Conservation (phyloP, 2,329 filamentous ascomycete genomes). For the Fusarium proliferatum region DNA sequence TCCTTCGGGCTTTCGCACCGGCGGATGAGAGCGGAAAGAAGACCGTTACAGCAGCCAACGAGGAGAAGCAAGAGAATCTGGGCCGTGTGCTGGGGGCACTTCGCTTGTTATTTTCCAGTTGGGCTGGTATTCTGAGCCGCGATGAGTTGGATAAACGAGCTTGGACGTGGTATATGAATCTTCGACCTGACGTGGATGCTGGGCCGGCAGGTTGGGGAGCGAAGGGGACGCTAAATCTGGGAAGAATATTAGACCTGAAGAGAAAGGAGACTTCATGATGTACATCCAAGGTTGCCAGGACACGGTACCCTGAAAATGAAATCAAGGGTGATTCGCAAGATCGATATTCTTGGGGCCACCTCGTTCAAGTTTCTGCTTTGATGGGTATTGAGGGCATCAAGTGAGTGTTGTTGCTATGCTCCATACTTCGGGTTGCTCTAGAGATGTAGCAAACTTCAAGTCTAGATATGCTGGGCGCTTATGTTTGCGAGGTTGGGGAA, state of each 20-base stretch:
- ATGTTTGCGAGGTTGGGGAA: neutral
- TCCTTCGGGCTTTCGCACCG: slow-evolving; percentile 69
- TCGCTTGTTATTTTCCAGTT: slow-evolving; percentile 78
- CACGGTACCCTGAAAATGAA: neutral
- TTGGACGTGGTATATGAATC: slow-evolving; percentile 83
- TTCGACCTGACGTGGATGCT: slow-evolving; percentile 79
- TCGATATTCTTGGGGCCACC: neutral
- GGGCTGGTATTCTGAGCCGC: slow-evolving; percentile 70
- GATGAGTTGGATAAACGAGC: slow-evolving; percentile 79
- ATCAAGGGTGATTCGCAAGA: neutral
- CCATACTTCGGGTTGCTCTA: neutral
- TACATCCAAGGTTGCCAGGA: neutral
- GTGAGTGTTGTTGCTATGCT: neutral
- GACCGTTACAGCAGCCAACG: slow-evolving; percentile 61
- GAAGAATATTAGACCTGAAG: slow-evolving; percentile 72
- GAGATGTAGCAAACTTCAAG: slow-evolving; percentile 1
- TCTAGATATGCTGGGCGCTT: neutral
- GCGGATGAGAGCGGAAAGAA: slow-evolving; percentile 40
- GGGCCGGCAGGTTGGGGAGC: slow-evolving; percentile 86
- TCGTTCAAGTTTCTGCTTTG: neutral
- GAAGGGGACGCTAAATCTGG: slow-evolving; percentile 76
- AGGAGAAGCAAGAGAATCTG: slow-evolving; percentile 76
- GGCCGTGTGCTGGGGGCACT: slow-evolving; percentile 76
- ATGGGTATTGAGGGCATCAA: neutral
- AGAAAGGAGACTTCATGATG: slow-evolving; percentile 36